A percentile compares a stretch with the other conserved stretches of the same genome.
Conservation (phyloP, 2,329 filamentous ascomycete species). For the Ceratocystis variospora region DNA sequence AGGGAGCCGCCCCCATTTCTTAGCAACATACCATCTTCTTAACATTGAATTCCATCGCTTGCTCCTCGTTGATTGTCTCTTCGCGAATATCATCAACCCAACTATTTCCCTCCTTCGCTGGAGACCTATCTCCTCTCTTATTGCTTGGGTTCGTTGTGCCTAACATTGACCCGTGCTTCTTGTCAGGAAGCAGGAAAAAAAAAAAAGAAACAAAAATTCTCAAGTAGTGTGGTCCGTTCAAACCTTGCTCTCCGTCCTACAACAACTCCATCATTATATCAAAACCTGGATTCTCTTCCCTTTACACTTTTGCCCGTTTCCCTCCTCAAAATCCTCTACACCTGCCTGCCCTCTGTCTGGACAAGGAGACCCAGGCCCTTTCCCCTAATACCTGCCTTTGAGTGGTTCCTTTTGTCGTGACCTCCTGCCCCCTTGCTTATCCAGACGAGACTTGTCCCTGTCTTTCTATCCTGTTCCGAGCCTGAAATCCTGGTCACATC, state of each 20-base stretch:
- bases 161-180: conserved; percentile 4
- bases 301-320: neutral
- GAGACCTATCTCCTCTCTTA: neutral
- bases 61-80: neutral
- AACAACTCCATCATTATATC: neutral
- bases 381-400: conserved; percentile 8
- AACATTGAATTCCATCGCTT: neutral
- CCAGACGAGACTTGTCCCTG: neutral
- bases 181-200: neutral
- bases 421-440: conserved; percentile 9
- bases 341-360: neutral
- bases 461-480: conserved; percentile 13
- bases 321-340: neutral
- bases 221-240: neutral
- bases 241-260: conserved; percentile 5
- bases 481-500: conserved; percentile 12
- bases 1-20: neutral
- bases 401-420: conserved; percentile 5
- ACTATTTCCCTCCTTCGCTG: neutral
- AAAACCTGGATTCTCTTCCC: neutral
- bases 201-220: conserved; percentile 4
- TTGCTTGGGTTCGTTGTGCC: neutral
- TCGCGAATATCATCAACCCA: neutral
- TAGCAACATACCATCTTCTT: neutral
- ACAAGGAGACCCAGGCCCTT: conserved; percentile 7